A percentile compares a stretch with the other conserved stretches of the same genome.
Evolutionary conservation across 371 early-diverging fungal species (phyloP).

Genomic region (Thermomucor indicae-seudaticae): DNA sequence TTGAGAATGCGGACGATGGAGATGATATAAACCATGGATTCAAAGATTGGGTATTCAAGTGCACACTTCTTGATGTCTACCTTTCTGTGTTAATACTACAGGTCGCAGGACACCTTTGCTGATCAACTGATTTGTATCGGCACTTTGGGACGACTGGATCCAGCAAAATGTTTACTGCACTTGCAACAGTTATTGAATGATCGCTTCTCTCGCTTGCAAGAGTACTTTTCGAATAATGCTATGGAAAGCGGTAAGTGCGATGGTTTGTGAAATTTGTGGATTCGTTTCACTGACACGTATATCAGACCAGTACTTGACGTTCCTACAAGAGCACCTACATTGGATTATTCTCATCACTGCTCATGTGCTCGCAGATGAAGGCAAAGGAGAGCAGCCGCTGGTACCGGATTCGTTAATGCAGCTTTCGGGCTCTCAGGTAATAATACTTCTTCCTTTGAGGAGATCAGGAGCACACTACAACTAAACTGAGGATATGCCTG

Average conservation of each 20-base stretch:
- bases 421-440: conserved; percentile 49
- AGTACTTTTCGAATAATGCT: conserved; percentile 16
- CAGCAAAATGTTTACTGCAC: conserved; percentile 43
- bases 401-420: conserved; percentile 63
- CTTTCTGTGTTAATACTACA: too few species aligned
- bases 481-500: too few species aligned
- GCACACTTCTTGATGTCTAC: too few species aligned
- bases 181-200: conserved; percentile 49
- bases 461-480: not conserved
- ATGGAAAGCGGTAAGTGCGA: conserved; percentile 7
- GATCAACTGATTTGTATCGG: conserved; percentile 74
- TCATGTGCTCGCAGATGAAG: conserved; percentile 65
- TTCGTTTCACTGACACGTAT: not conserved
- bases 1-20: conserved; percentile 57
- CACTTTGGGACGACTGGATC: conserved; percentile 58
- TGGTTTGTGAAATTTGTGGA: not conserved
- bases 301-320: conserved; percentile 24
- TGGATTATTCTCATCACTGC: conserved; percentile 72
- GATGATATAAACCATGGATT: conserved; percentile 57
- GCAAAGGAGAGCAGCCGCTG: conserved; percentile 69
- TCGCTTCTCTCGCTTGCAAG: conserved; percentile 44
- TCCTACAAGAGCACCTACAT: conserved; percentile 66
- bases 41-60: conserved; percentile 62
- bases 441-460: not conserved
- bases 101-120: conserved; percentile 55